Base-by-base conservation (phyloP, 345 rosid genomes). In the Conringia planisiliqua region DNA sequence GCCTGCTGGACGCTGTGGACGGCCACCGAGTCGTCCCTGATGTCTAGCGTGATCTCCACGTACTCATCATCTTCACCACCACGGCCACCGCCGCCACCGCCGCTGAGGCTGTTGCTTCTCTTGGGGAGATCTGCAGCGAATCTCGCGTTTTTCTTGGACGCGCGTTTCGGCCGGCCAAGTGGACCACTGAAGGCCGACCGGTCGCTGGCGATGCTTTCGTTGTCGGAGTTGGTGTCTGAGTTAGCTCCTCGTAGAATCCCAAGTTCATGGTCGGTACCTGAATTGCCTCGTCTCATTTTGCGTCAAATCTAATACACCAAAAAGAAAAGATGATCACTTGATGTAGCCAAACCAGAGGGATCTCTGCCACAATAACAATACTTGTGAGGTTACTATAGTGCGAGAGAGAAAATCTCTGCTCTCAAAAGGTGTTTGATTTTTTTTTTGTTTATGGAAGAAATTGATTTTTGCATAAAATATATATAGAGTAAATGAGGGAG, bases 1-100 rank as follows among this genome's bases (percentile, higher is more conserved):
- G 95, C 91, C 4, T 85, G 79, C 10, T 90, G 90, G 48, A 93
- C 97, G 66, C 98, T 90, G 80, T 93, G 97, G 13, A 93, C 96
- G 8, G 90, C 95, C 3, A 92, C 93, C 0, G 95, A 84, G 30
- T 89, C 97, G 42, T 90, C 91, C 24, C 85, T 81, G 40, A 93
- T 88, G 78, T 90, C 97, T 4, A 90, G 82, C 32, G 98, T 93
- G 76, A 93, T 89, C 82, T 93, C 98, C 1, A 90, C 98, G 64
- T 86, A 93, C 9, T 83, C 86, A 6, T 83, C 81, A 7, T 57
- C 50, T 22, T 51, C 55, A 3, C 58, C 68, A n/a, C 54, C 68
- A 29, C 59, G 57, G 13, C 56, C 32, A 40, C 29, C 55, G 0
- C 32, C 66, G 2, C 57, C 58, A 3, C 60, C 60, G 8, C 62